These are phyloP conservation scores for Stromatinia cepivora DNA, from an alignment of 2,329 filamentous ascomycete genomes.

Conservation along the genomic window DNA sequence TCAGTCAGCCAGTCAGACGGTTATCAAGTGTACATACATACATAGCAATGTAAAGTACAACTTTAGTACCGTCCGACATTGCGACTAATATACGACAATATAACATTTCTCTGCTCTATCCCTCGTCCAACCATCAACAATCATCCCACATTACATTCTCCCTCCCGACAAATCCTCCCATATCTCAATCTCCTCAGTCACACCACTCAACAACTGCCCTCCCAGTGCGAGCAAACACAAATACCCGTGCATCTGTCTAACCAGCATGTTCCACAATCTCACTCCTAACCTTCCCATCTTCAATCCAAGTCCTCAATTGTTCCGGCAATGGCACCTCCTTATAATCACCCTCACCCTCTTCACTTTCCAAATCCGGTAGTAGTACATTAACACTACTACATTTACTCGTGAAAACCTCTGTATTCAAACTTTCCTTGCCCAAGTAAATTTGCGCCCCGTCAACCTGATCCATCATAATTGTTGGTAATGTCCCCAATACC, in stretches of 20 bases:
- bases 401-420: conserved; percentile 89
- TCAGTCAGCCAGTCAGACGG: not conserved
- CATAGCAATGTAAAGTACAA: not conserved
- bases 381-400: conserved; percentile 85
- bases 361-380: conserved; percentile 59
- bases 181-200: not conserved
- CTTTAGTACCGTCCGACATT: not conserved
- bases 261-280: conserved; percentile 96
- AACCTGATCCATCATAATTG: conserved; percentile 87
- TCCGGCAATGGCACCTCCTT: conserved; percentile 85
- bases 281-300: conserved; percentile 75
- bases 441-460: conserved; percentile 89
- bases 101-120: not conserved
- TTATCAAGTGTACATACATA: not conserved
- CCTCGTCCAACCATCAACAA: not conserved
- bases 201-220: not conserved
- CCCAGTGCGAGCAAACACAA: too few relatives aligned
- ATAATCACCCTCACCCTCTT: conserved; percentile 72
- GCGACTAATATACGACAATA: not conserved
- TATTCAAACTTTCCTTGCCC: conserved; percentile 71
- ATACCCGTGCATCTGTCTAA: conserved; percentile 45
- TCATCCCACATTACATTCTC: too few relatives aligned
- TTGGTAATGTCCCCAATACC: conserved; percentile 81
- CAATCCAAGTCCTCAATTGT: conserved; percentile 78
- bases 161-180: not conserved